Conservation (phyloP, 371 early-diverging fungal species). For the Mucor racemosus region DNA sequence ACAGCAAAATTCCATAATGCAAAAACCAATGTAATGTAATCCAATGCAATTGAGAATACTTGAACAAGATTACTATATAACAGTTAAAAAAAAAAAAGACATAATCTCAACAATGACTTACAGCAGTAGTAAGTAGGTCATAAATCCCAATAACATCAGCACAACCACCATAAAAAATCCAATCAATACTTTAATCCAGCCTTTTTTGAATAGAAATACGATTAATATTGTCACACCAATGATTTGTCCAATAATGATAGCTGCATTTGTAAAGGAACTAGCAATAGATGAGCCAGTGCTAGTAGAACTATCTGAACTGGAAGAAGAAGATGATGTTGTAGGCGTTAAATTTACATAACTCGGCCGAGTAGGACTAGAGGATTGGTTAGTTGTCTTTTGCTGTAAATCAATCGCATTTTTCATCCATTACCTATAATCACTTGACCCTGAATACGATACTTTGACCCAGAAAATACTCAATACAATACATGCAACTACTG, state of each 20-base stretch:
- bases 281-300: slow-evolving; percentile 24
- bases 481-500: slow-evolving; percentile 76
- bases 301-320: slow-evolving; percentile 6
- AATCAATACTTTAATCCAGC: slow-evolving; percentile 78
- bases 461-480: slow-evolving; percentile 88
- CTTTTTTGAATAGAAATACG: slow-evolving; percentile 75
- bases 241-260: slow-evolving; percentile 79
- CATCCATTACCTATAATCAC: slow-evolving; percentile 58
- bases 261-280: slow-evolving; percentile 65
- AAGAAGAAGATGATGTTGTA: slow-evolving; percentile 21
- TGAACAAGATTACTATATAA: slow-evolving; percentile 55
- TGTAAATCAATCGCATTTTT: background rate
- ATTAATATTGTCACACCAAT: slow-evolving; percentile 80
- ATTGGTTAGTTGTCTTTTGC: background rate
- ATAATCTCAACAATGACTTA: slow-evolving; percentile 20
- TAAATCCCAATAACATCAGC: slow-evolving; percentile 71
- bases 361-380: slow-evolving; percentile 53
- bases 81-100: background rate
- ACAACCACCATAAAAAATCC: slow-evolving; percentile 81
- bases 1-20: slow-evolving; percentile 81
- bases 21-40: slow-evolving; percentile 76
- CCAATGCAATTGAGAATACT: slow-evolving; percentile 72
- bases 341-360: slow-evolving; percentile 40
- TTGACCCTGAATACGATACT: slow-evolving; percentile 57
- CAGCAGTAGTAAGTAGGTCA: slow-evolving; percentile 72